phyloP scores from a whole-genome alignment of 2,329 filamentous ascomycete species.

The Lasiodiplodia citricola region DNA sequence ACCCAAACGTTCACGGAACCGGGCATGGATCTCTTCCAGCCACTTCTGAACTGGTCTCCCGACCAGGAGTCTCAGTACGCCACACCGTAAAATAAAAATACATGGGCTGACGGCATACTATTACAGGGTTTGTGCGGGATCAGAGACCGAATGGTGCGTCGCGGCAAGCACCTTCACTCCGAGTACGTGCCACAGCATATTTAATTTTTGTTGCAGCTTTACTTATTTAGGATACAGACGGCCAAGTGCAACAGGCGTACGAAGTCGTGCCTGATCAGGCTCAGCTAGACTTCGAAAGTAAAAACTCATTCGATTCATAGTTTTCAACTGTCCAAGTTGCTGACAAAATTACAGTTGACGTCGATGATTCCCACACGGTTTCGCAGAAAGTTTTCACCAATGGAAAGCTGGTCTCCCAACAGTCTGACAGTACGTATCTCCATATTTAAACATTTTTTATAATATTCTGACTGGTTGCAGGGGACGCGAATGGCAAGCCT shows the following conservation, averaged over 20 bases:
- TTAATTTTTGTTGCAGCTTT: neutral
- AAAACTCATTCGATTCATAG: neutral
- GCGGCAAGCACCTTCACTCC: too few species aligned
- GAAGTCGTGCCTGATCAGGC: neutral
- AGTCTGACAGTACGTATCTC: neutral
- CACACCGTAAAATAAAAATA: neutral
- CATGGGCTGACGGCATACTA: neutral
- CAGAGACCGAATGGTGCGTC: slow-evolving; percentile 20
- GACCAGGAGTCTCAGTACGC: slow-evolving; percentile 6
- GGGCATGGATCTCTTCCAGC: slow-evolving; percentile 13
- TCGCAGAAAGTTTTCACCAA: slow-evolving; percentile 16
- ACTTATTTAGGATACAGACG: neutral
- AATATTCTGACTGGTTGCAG: neutral
- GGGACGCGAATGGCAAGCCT: neutral
- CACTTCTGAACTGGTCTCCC: slow-evolving; percentile 21
- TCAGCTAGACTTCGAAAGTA: slow-evolving; percentile 6
- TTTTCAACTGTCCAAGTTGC: neutral
- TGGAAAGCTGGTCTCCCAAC: slow-evolving; percentile 18
- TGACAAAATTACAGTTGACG: neutral
- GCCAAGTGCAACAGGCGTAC: slow-evolving; percentile 4
- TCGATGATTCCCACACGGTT: neutral
- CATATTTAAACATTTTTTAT: accelerated
- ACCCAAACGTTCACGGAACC: slow-evolving; percentile 12
- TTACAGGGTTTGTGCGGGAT: neutral
- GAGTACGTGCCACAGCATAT: neutral